Conservation (phyloP, 2,329 filamentous ascomycete genomes). For the Clarireedia homoeocarpa region DNA sequence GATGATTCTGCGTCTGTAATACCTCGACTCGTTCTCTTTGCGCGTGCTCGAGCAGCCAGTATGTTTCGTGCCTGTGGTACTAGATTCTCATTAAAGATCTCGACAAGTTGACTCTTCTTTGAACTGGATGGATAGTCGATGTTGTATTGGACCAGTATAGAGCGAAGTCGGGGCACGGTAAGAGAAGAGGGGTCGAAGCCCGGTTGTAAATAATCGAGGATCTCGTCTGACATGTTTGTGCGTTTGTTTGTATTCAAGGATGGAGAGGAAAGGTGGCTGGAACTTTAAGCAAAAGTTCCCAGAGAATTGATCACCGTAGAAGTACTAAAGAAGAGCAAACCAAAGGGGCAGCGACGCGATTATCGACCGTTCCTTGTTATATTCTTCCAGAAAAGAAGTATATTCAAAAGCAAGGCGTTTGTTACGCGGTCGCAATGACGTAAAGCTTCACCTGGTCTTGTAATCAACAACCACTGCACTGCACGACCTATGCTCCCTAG, state of each 20-base stretch:
- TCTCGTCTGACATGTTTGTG: slow-evolving; percentile 10
- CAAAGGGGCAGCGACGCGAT: neutral
- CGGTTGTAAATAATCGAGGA: slow-evolving; percentile 68
- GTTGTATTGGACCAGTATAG: slow-evolving; percentile 84
- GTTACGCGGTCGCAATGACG: slow-evolving; percentile 8
- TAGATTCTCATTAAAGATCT: slow-evolving; percentile 73
- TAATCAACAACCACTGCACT: neutral
- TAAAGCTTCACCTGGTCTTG: neutral
- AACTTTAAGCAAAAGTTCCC: neutral
- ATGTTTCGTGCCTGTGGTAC: slow-evolving; percentile 72
- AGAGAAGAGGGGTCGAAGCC: slow-evolving; percentile 78
- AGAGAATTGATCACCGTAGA: neutral
- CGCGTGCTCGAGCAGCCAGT: slow-evolving; percentile 64
- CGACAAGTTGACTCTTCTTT: slow-evolving; percentile 83
- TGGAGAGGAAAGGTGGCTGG: neutral
- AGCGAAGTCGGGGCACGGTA: slow-evolving; percentile 81
- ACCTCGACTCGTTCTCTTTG: slow-evolving; percentile 79
- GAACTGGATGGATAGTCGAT: slow-evolving; percentile 79
- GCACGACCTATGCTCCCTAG: too few species aligned
- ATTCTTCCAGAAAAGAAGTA: neutral
- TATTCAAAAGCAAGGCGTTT: neutral
- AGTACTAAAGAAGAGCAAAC: neutral
- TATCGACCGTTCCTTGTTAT: neutral
- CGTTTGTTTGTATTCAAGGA: neutral
- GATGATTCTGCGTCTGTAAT: slow-evolving; percentile 58